Percentiles rank a stretch among this genome's conserved stretches.
Conservation (phyloP, 1,284 basidiomycete species). For the Moesziomyces aphidis region DNA sequence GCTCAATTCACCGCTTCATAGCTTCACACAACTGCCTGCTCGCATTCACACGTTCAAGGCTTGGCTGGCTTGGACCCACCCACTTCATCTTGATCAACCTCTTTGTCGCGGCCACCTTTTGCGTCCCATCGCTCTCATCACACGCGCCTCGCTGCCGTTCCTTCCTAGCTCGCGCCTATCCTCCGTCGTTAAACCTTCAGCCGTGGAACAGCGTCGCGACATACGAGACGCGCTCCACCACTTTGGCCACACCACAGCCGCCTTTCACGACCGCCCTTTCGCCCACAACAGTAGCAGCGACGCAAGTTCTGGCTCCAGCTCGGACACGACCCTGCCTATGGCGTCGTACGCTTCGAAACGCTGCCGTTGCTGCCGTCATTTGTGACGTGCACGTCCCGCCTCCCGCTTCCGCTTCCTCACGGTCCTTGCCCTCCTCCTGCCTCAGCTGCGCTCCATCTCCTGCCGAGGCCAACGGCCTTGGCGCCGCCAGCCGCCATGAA, state of each 20-base stretch:
- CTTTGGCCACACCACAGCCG: no score
- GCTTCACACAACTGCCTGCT: no score
- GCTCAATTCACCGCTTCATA: not conserved
- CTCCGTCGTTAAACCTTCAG: not conserved
- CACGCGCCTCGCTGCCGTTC: not conserved
- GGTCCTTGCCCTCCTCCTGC: not conserved
- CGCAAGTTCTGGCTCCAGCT: not conserved
- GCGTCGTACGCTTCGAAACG: not conserved
- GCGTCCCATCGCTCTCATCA: not conserved
- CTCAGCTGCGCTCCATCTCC: not conserved
- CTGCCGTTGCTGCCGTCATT: not conserved
- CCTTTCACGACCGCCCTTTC: no score
- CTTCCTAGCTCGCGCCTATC: not conserved
- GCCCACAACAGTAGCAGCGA: not conserved
- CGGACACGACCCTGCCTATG: constrained; percentile 7
- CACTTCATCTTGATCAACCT: not conserved
- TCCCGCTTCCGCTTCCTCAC: not conserved
- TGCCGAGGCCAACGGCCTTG: constrained; percentile 18
- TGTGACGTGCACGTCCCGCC: constrained; percentile 10
- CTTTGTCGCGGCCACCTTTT: not conserved
- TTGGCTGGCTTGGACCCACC: not conserved
- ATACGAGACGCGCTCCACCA: not conserved
- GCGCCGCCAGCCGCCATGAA: constrained; percentile 25
- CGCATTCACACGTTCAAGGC: not conserved
- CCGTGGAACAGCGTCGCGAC: not conserved